These are phyloP conservation scores for Boechera retrofracta DNA, from an alignment of 345 rosid genomes.

Conservation along the genomic window DNA sequence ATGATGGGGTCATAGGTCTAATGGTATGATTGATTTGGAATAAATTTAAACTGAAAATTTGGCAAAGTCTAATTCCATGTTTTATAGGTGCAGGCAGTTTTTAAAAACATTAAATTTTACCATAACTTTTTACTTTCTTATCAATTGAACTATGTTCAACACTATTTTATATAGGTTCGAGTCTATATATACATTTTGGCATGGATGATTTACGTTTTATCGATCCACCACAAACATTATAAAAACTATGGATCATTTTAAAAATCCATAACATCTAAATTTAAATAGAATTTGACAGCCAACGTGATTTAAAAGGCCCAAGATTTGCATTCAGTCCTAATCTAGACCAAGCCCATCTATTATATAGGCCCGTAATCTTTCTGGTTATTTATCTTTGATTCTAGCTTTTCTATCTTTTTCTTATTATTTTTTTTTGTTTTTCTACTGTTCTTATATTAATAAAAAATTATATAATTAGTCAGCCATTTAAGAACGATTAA, in stretches of 20 bases:
- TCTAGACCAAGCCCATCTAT: background rate
- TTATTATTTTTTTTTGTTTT: too few species aligned
- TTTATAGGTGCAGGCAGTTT: background rate
- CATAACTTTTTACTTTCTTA: background rate
- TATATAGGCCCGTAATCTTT: background rate
- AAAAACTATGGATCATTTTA: background rate
- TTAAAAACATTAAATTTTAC: background rate
- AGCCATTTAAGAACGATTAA: too few species aligned
- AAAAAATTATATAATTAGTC: too few species aligned
- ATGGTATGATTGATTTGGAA: background rate
- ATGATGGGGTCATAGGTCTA: background rate
- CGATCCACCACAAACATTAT: background rate
- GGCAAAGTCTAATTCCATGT: background rate
- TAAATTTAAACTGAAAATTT: background rate
- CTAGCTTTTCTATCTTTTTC: too few species aligned
- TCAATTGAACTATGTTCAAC: background rate
- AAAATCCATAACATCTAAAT: background rate
- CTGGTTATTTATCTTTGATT: too few species aligned
- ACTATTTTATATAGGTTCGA: background rate
- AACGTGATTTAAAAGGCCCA: background rate
- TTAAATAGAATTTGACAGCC: background rate
- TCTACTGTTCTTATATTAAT: too few species aligned
- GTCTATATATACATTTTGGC: background rate
- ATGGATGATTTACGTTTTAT: slow-evolving; percentile 6
- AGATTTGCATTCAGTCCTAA: background rate